Percentiles rank a stretch among this genome's conserved stretches.
Evolutionary conservation across 2,329 filamentous ascomycete genomes (phyloP).

Genomic region (Fusarium setosum): DNA sequence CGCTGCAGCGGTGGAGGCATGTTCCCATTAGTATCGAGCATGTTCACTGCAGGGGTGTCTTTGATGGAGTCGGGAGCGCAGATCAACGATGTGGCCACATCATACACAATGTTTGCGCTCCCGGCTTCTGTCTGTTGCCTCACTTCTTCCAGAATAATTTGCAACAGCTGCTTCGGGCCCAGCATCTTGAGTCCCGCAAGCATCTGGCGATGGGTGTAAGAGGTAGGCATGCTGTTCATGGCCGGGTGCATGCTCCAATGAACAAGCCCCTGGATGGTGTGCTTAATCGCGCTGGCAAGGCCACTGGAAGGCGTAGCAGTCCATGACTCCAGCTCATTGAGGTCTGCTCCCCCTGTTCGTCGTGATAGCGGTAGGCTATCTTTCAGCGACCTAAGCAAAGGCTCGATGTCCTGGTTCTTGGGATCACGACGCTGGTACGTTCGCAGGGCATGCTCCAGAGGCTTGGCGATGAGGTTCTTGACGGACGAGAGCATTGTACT

Average conservation of each 20-base stretch:
- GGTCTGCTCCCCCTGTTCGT: slow-evolving; percentile 70
- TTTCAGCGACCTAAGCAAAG: slow-evolving; percentile 73
- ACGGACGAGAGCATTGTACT: slow-evolving; percentile 77
- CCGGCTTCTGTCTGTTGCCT: slow-evolving; percentile 69
- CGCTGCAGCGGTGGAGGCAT: slow-evolving; percentile 54
- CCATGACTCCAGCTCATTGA: slow-evolving; percentile 78
- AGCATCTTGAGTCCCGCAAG: slow-evolving; percentile 70
- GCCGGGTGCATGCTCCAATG: slow-evolving; percentile 73
- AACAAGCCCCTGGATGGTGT: slow-evolving; percentile 71
- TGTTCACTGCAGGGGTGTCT: slow-evolving; percentile 48
- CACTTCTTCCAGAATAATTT: slow-evolving; percentile 75
- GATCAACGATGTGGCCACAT: slow-evolving; percentile 75
- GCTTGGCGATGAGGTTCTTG: slow-evolving; percentile 76
- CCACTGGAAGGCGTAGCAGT: slow-evolving; percentile 66
- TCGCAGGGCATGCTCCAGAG: slow-evolving; percentile 74
- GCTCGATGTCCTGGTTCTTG: slow-evolving; percentile 75
- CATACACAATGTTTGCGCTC: slow-evolving; percentile 71
- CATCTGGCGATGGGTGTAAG: slow-evolving; percentile 79
- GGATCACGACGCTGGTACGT: slow-evolving; percentile 75
- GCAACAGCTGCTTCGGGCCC: slow-evolving; percentile 70
- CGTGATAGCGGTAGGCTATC: slow-evolving; percentile 68
- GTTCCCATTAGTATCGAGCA: slow-evolving; percentile 51
- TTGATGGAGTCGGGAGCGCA: slow-evolving; percentile 72
- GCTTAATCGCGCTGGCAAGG: slow-evolving; percentile 66
- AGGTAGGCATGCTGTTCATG: slow-evolving; percentile 67